Base-by-base conservation (phyloP, 2,329 filamentous ascomycete genomes). In the Colletotrichum aenigma region DNA sequence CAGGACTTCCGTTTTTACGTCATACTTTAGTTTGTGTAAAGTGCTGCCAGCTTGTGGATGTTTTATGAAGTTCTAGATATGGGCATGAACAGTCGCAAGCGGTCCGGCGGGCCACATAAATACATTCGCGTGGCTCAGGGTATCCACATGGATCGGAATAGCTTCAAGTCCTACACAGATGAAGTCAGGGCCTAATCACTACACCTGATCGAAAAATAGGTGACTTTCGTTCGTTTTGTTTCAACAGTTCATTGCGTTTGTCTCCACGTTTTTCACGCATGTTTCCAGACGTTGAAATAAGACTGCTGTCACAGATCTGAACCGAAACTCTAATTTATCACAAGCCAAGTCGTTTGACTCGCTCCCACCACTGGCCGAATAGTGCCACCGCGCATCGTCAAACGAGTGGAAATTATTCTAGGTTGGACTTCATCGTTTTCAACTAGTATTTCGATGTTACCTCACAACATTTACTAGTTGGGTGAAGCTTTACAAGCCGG, bases 331-430 rank as follows among this genome's bases (percentile, higher is more conserved):
- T 52, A 52, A 52, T 52, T 21, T 52, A 52, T 52, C 21, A n/a
- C 43, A 52, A 48, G 43, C 43, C n/a, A 52, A 52, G 43, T 52
- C n/a, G 43, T 52, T 52, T 52, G 43, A 52, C n/a, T 48, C 38
- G 6, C 5, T 21, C 38, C 4, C 10, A 12, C 10, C 9, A 48
- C 18, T 21, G 38, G 10, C 36, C 16, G 36, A 38, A 7, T 8
- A 2, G 38, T 48, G 3, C 2, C 38, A 48, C 7, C 1, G 38
- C 18, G 6, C 43, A 21, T 48, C 18, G 18, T 2, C 43, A 52
- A 6, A 52, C 21, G 3, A 2, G 38, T n/a, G 38, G 0, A 48
- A 48, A 7, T 1, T 1, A 2, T n/a, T 9, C 9, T 7, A 48
- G 18, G n/a, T 7, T 48, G 6, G 18, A 48, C 9, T n/a, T 12